A percentile compares a stretch with the other conserved stretches of the same genome.
These are phyloP conservation scores for Strigomonas oncopelti DNA, from an alignment of 208 protist genomes.

Conservation along the genomic window DNA sequence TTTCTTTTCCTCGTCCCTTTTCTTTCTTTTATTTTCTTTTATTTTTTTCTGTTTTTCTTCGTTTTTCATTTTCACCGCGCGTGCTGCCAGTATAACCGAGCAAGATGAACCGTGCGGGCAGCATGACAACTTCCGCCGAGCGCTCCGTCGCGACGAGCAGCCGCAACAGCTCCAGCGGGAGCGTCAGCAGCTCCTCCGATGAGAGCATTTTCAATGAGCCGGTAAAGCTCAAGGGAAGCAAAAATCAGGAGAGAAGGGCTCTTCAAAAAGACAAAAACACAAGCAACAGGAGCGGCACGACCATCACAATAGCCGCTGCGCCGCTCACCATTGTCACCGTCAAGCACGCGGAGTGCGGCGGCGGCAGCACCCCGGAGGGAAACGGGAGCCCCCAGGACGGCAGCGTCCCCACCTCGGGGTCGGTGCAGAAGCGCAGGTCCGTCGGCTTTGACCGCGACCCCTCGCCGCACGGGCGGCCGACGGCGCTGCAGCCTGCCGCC, in stretches of 20 bases:
- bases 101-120: too few relatives aligned
- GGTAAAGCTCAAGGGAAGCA: conserved; percentile 12
- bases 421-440: not conserved
- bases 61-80: conserved; percentile 6
- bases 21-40: conserved; percentile 15
- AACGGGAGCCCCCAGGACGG: too few relatives aligned
- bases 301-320: too few relatives aligned
- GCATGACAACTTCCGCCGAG: too few relatives aligned
- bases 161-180: not conserved
- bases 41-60: conserved; percentile 3
- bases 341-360: too few relatives aligned
- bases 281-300: too few relatives aligned
- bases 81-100: not conserved
- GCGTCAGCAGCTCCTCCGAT: conserved; percentile 20
- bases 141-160: not conserved
- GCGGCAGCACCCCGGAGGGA: not conserved
- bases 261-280: too few relatives aligned
- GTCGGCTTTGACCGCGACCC: not conserved
- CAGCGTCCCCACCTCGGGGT: not conserved
- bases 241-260: too few relatives aligned
- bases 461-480: not conserved
- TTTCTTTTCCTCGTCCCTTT: conserved; percentile 10
- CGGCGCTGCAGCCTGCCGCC: too few relatives aligned
- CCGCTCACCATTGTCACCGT: too few relatives aligned
- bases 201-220: conserved; percentile 23